Evolutionary conservation across 2,329 filamentous ascomycete genomes (phyloP).

Genomic region (Colletotrichum coccodes): DNA sequence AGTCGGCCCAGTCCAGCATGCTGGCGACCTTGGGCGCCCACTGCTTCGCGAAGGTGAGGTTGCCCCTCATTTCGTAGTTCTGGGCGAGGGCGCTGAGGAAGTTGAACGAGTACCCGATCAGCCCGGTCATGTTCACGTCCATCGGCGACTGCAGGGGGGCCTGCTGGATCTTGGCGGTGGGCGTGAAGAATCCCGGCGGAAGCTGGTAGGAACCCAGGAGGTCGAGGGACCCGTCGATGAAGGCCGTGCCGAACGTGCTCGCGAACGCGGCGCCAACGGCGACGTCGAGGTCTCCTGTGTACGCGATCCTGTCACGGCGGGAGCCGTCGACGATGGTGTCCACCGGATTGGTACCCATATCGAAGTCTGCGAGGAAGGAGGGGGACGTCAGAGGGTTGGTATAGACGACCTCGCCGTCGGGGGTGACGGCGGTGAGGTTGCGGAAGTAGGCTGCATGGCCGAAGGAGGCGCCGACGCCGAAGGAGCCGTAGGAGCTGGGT

Average conservation of each 20-base stretch:
- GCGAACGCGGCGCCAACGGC: constrained; percentile 38
- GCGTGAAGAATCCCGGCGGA: constrained; percentile 43
- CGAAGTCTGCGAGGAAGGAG: constrained; percentile 43
- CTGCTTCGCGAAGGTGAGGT: constrained; percentile 37
- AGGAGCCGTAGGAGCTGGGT: constrained; percentile 40
- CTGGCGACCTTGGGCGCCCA: constrained; percentile 40
- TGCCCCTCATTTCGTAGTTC: constrained; percentile 42
- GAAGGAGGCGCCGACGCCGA: constrained; percentile 44
- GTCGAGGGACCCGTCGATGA: constrained; percentile 37
- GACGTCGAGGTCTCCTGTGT: constrained; percentile 45
- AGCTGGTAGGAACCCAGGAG: constrained; percentile 41
- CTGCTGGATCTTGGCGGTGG: constrained; percentile 45
- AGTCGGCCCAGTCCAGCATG: constrained; percentile 48
- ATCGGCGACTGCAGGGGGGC: constrained; percentile 33
- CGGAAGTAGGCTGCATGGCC: constrained; percentile 40
- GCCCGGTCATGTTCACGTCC: constrained; percentile 40
- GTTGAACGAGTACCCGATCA: constrained; percentile 48
- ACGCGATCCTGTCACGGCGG: constrained; percentile 45
- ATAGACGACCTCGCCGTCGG: constrained; percentile 36
- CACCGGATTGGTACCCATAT: constrained; percentile 45
- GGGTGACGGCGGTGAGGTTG: constrained; percentile 31
- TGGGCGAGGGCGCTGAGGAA: constrained; percentile 42
- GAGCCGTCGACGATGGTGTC: constrained; percentile 47
- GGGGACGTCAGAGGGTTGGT: constrained; percentile 39
- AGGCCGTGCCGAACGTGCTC: constrained; percentile 40